These are phyloP conservation scores for Capillidium rhysosporum DNA, from an alignment of 371 early-diverging fungal species.

Conservation along the genomic window DNA sequence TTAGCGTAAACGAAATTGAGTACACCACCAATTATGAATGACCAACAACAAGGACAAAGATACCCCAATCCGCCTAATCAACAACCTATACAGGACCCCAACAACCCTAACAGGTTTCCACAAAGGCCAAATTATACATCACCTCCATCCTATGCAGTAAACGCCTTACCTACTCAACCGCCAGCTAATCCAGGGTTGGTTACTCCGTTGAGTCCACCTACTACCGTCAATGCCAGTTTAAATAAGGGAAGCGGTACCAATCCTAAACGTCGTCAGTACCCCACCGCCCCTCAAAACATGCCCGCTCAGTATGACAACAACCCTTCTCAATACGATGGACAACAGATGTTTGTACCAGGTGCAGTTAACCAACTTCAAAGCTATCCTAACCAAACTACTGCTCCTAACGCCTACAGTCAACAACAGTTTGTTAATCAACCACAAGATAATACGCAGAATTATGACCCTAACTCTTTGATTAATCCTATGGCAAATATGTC, in stretches of 20 bases:
- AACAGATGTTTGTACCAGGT: background rate
- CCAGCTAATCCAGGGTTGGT: background rate
- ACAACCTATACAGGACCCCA: too few species aligned
- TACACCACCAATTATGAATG: too few species aligned
- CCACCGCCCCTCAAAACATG: background rate
- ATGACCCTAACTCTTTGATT: background rate
- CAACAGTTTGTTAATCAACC: background rate
- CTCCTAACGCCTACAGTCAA: slow-evolving; percentile 2
- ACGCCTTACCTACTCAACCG: background rate
- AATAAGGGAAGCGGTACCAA: background rate
- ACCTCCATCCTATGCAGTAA: slow-evolving; percentile 1
- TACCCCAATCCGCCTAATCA: too few species aligned
- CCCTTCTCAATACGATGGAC: background rate
- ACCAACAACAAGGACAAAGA: too few species aligned
- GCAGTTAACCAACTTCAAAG: too few species aligned
- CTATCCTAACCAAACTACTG: background rate
- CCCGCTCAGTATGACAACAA: too few species aligned
- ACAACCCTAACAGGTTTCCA: background rate
- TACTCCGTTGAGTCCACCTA: background rate
- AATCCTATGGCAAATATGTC: slow-evolving; percentile 3
- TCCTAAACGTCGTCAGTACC: slow-evolving; percentile 1
- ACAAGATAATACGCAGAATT: background rate
- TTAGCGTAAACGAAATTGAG: too few species aligned
- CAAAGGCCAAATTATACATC: background rate
- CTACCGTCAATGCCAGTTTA: background rate